A percentile compares a stretch with the other conserved stretches of the same genome.
Conservation (phyloP, 2,329 filamentous ascomycete species). For the Phyllosticta paracitricarpa region DNA sequence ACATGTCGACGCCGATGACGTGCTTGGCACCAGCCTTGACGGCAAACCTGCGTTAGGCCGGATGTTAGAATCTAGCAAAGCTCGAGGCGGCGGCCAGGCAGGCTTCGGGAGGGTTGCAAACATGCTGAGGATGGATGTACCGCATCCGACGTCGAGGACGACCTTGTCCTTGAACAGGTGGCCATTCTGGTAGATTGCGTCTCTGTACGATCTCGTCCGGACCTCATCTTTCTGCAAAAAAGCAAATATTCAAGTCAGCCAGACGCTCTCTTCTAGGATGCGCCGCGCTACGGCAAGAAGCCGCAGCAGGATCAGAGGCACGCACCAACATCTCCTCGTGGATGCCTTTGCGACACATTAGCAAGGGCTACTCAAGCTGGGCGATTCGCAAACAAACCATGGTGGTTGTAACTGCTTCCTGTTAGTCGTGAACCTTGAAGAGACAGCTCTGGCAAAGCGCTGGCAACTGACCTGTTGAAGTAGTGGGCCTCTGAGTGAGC, state of each 20-base stretch:
- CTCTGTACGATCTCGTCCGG: conserved; percentile 91
- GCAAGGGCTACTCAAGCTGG: not conserved
- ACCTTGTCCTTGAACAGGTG: conserved; percentile 88
- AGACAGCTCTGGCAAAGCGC: conserved; percentile 13
- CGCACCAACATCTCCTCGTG: conserved; percentile 97
- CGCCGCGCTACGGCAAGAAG: conserved; percentile 5
- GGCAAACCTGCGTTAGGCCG: conserved; percentile 62
- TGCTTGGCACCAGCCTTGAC: conserved; percentile 94
- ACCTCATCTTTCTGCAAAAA: conserved; percentile 84
- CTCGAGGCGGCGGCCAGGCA: conserved; percentile 1
- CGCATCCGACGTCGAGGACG: conserved; percentile 94
- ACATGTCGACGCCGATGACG: conserved; percentile 99
- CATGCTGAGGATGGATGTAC: conserved; percentile 98
- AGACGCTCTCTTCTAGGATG: not conserved
- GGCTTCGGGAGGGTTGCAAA: conserved; percentile 38
- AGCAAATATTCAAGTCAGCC: conserved; percentile 2
- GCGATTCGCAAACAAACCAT: conserved; percentile 54
- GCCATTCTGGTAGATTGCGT: conserved; percentile 93
- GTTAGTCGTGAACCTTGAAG: conserved; percentile 27
- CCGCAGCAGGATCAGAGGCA: conserved; percentile 20
- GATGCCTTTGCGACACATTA: conserved; percentile 51
- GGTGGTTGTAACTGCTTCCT: conserved; percentile 77
- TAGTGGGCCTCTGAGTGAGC: conserved; percentile 97
- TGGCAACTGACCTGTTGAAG: conserved; percentile 74
- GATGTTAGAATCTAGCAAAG: conserved; percentile 12